Percentiles rank a stretch among this genome's conserved stretches.
Conservation (phyloP, 305 asterid species). For the Salvia sclarea region DNA sequence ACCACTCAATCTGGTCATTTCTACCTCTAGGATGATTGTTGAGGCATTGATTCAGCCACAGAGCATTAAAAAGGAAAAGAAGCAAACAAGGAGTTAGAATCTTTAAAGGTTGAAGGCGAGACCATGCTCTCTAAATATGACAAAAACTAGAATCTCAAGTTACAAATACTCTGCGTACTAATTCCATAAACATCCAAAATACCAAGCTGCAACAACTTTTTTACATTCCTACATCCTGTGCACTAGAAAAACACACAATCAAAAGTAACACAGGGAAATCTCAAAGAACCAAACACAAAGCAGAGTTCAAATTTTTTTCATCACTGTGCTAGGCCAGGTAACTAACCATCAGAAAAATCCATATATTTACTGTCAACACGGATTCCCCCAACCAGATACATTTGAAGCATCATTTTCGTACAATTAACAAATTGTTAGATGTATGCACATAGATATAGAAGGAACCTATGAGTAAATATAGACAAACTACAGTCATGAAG, state of each 20-base stretch:
- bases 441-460: background rate
- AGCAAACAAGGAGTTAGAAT: too few relatives aligned
- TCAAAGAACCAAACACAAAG: constrained; percentile 5
- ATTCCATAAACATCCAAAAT: background rate
- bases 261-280: constrained; percentile 3
- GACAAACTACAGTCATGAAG: constrained; percentile 4
- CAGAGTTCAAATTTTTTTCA: background rate
- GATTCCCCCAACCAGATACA: background rate
- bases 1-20: background rate
- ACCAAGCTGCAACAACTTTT: background rate
- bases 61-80: too few relatives aligned
- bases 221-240: background rate
- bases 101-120: background rate
- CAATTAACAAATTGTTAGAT: background rate
- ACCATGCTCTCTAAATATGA: background rate
- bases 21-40: background rate
- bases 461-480: background rate
- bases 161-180: background rate
- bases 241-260: background rate
- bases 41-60: background rate
- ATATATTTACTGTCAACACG: background rate
- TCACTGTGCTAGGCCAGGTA: constrained; percentile 5
- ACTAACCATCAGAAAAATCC: background rate
- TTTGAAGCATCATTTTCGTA: background rate
- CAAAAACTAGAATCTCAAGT: background rate